Conservation (phyloP, 1,139 yeast species). For the Sugiyamaella castrensis region DNA sequence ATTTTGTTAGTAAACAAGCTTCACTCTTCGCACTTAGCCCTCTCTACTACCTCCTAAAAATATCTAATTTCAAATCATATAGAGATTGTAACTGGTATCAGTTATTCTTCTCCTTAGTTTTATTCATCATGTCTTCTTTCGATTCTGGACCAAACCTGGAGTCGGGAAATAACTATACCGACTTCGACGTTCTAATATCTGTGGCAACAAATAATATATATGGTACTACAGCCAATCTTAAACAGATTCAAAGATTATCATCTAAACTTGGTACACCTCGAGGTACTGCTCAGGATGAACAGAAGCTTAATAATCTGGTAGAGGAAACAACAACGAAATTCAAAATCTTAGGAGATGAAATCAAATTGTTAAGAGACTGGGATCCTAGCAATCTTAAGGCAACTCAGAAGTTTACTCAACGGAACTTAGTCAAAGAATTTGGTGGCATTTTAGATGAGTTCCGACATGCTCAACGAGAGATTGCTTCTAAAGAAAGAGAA, state of each 20-base stretch:
- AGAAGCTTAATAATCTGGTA: constrained; percentile 21
- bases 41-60: no score
- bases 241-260: constrained; percentile 21
- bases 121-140: constrained; percentile 2
- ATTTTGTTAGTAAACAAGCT: no score
- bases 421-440: constrained; percentile 46
- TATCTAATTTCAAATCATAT: no score
- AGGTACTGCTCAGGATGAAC: constrained; percentile 17
- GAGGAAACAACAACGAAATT: constrained; percentile 26
- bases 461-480: constrained; percentile 38
- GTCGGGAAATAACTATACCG: constrained; percentile 12
- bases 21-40: no score
- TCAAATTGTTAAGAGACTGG: constrained; percentile 27
- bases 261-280: constrained; percentile 14
- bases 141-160: constrained; percentile 4
- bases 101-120: no score
- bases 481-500: constrained; percentile 22
- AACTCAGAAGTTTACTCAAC: constrained; percentile 38
- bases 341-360: constrained; percentile 22
- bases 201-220: constrained; percentile 26
- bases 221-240: constrained; percentile 25
- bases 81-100: no score
- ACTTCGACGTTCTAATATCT: constrained; percentile 23
- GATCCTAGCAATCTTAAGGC: constrained; percentile 21
- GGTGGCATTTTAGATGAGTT: constrained; percentile 42